These are phyloP conservation scores for Epichloe hybrida DNA, from an alignment of 2,329 filamentous ascomycete species.

Conservation along the genomic window DNA sequence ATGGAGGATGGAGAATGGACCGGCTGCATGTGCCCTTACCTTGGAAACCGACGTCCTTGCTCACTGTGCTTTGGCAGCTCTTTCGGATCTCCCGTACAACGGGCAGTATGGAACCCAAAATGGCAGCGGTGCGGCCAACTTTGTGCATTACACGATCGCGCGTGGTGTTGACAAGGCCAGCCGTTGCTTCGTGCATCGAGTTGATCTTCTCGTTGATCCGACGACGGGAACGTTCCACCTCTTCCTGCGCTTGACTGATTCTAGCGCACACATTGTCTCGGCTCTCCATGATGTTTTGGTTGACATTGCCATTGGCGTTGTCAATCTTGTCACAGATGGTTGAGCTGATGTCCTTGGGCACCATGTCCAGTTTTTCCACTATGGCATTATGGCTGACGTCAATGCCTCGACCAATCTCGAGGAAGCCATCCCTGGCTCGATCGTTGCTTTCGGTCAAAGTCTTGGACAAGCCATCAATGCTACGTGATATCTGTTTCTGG, in stretches of 20 bases:
- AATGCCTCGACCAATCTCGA: background rate
- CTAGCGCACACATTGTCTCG: background rate
- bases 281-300: background rate
- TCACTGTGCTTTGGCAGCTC: background rate
- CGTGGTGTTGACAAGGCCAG: background rate
- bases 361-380: background rate
- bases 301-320: background rate
- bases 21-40: background rate
- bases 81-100: background rate
- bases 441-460: background rate
- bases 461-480: background rate
- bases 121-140: background rate
- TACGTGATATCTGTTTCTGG: background rate
- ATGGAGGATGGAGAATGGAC: background rate
- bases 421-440: background rate
- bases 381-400: background rate
- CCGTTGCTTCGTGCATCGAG: conserved; percentile 1
- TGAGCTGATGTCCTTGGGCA: background rate
- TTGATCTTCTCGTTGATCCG: conserved; percentile 2
- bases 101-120: background rate
- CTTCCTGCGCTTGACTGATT: background rate
- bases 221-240: conserved; percentile 2
- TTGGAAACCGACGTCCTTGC: background rate
- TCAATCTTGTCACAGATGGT: conserved; percentile 1
- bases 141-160: background rate